Evolutionary conservation across 2,329 filamentous ascomycete genomes (phyloP), one percentile per base, ranked within the genome.

Genomic region (Colletotrichum brevisporum): DNA sequence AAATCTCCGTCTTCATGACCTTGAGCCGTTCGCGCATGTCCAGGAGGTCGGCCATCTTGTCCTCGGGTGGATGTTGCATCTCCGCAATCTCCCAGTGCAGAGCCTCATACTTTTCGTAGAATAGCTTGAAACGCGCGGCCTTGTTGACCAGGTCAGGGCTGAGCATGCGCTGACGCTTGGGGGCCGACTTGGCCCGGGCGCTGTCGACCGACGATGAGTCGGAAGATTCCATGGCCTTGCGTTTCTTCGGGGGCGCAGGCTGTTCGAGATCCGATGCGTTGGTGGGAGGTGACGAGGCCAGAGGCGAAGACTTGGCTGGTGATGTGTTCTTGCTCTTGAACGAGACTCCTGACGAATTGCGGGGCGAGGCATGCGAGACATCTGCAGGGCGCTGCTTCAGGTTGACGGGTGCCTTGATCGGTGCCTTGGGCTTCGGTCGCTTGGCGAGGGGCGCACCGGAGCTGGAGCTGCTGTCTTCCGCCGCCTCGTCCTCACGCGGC

Each of bases 241-340:
- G 83, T 76, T 87, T 87, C 77, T 83, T 84, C 72, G 74, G 21
- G 72, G 74, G 21, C 18, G 76, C 78, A 52, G 80, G 76, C 12
- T 84, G 81, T 36, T 90, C 88, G 45, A 90, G 78, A 66, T 91
- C 89, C 1, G 89, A 90, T 1, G 88, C 89, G 71, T 91, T 91
- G 8, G 89, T 90, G 0, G 89, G 89, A 13, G 89, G 88, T 6
- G 89, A 91, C 1, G 88, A 89, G n/a, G 89, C 89, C 18, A 91
- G 80, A 4, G 89, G 89, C 10, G 89, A 91, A 2, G 89, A 91
- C 76, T 91, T 91, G 58, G 83, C 82, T 0, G 88, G 88, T 6
- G 88, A 90, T 0, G 85, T 90, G 70, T 84, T 82, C 67, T 74
- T 71, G 73, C 75, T 78, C 73, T 80, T 79, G 66, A 80, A 77